A percentile compares a stretch with the other conserved stretches of the same genome.
Evolutionary conservation across 371 early-diverging fungal genomes (phyloP).

Genomic region (Sanchytrium tribonematis): DNA sequence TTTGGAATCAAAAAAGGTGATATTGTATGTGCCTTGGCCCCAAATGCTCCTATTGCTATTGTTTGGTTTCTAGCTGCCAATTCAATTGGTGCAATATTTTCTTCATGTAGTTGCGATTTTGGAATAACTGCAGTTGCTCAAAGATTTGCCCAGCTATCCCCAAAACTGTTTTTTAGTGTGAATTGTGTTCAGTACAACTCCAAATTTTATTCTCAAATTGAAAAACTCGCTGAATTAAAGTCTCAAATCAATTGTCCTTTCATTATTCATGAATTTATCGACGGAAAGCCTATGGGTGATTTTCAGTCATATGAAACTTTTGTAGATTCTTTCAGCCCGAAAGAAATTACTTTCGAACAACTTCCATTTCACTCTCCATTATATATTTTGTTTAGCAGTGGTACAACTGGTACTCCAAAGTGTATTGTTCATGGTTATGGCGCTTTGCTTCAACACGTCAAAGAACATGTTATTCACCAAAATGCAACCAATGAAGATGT

Average conservation of each 20-base stretch:
- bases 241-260: slow-evolving; percentile 24
- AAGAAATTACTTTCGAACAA: slow-evolving; percentile 34
- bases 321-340: slow-evolving; percentile 12
- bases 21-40: slow-evolving; percentile 68
- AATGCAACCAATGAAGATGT: slow-evolving; percentile 40
- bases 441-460: slow-evolving; percentile 59
- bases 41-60: slow-evolving; percentile 57
- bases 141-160: slow-evolving; percentile 73
- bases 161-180: slow-evolving; percentile 67
- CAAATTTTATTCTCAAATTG: slow-evolving; percentile 43
- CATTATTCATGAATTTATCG: slow-evolving; percentile 41
- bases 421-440: slow-evolving; percentile 90
- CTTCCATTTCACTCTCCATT: slow-evolving; percentile 77
- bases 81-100: slow-evolving; percentile 84
- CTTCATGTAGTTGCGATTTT: slow-evolving; percentile 76
- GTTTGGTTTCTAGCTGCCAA: slow-evolving; percentile 71
- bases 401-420: slow-evolving; percentile 89
- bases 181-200: slow-evolving; percentile 69
- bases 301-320: slow-evolving; percentile 19
- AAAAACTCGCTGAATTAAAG: slow-evolving; percentile 39
- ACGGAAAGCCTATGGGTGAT: slow-evolving; percentile 10
- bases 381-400: slow-evolving; percentile 82
- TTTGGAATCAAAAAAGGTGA: slow-evolving; percentile 52
- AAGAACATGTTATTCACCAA: slow-evolving; percentile 71
- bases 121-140: slow-evolving; percentile 65